phyloP scores from a whole-genome alignment of 192 early-diverging fungal species.

The Gaertneriomyces sp. region DNA sequence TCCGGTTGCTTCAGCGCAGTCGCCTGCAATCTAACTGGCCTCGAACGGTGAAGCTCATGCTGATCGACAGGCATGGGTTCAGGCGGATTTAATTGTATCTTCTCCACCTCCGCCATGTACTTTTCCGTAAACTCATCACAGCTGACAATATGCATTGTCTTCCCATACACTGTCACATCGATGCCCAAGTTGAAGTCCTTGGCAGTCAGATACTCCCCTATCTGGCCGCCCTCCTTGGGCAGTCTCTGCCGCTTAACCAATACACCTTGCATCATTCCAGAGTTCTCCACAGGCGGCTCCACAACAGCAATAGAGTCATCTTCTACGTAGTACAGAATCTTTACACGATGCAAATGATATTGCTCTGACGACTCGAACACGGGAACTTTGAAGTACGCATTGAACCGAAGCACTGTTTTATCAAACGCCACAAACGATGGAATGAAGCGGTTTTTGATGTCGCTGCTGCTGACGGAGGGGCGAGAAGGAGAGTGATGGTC shows the following conservation, averaged over 20 bases:
- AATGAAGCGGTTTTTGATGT: slow-evolving; percentile 36
- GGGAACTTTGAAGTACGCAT: slow-evolving; percentile 63
- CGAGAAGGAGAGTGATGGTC: not conserved
- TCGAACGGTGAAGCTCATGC: slow-evolving; percentile 44
- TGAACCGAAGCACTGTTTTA: slow-evolving; percentile 62
- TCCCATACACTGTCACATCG: slow-evolving; percentile 61
- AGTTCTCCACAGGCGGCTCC: slow-evolving; percentile 62
- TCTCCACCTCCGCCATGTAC: slow-evolving; percentile 53
- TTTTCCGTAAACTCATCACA: slow-evolving; percentile 61
- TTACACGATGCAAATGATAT: slow-evolving; percentile 56
- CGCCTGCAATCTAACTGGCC: slow-evolving; percentile 38
- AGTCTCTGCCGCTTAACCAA: slow-evolving; percentile 61
- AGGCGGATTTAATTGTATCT: slow-evolving; percentile 44
- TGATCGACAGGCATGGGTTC: slow-evolving; percentile 55
- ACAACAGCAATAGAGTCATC: slow-evolving; percentile 65
- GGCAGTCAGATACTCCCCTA: slow-evolving; percentile 48
- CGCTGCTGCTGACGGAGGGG: slow-evolving; percentile 13
- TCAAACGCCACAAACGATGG: slow-evolving; percentile 61
- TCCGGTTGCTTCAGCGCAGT: slow-evolving; percentile 32
- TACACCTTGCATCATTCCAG: slow-evolving; percentile 59
- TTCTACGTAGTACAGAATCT: slow-evolving; percentile 59
- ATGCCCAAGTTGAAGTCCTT: slow-evolving; percentile 55
- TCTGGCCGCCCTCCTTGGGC: slow-evolving; percentile 38
- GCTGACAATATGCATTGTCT: slow-evolving; percentile 54
- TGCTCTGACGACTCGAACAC: slow-evolving; percentile 60